Base-by-base conservation (phyloP, 139 green algal species). In the Trebouxia sp. region DNA sequence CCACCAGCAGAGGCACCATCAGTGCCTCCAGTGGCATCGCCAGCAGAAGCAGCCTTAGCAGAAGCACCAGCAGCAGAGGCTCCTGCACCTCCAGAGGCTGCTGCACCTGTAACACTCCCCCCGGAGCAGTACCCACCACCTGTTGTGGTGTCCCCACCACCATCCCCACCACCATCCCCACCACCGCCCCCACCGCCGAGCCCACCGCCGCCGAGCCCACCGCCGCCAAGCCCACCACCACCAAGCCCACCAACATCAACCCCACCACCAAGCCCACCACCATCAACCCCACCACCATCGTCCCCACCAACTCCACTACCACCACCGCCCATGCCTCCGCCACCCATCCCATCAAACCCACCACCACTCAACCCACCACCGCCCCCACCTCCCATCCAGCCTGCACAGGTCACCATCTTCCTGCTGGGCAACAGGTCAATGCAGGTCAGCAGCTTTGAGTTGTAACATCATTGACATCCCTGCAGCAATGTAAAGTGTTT, bases 391-490 rank as follows among this genome's bases (percentile, higher is more conserved):
- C 20, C 43, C 9, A 17, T n/a, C n/a, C 62, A 72, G 32, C 28
- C 58, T 42, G 9, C 62, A 28, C 37, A 5, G 3, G 62, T 72
- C n/a, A 72, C 32, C 3, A 43, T 45, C 10, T 72, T 45, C 62
- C 62, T 72, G 3, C 12, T 72, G 14, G 62, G 62, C 35, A 72
- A 45, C 62, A 72, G 8, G 1, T 45, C 32, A 26, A 43, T 72
- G 62, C 62, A 72, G 62, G 62, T 72, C 20, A 42, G 62, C 15
- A n/a, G n/a, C n/a, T n/a, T n/a, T n/a, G n/a, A n/a, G n/a, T n/a
- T 26, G 5, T 35, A 72, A 24, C 56, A 38, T 39, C 56, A 22
- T 67, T 30, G n/a, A 39, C 38, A 39, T 39, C n/a, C 26, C 1
- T 39, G 56, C 56, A 67, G 47, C 47, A 53, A 53, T 53, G 47